A percentile compares a stretch with the other conserved stretches of the same genome.
Conservation (phyloP, 345 rosid species). For the Acer negundo region DNA sequence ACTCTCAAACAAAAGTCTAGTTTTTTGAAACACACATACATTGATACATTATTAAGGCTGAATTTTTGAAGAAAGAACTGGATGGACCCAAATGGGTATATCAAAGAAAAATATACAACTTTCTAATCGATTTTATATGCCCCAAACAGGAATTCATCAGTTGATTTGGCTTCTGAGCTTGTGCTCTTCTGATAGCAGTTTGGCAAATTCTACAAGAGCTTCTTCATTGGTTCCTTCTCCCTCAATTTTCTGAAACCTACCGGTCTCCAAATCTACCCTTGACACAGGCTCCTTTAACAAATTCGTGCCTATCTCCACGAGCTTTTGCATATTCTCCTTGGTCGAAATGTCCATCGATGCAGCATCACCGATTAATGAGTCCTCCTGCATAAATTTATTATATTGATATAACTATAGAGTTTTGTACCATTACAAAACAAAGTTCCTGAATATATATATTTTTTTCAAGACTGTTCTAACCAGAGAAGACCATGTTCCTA, state of each 20-base stretch:
- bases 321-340: conserved; percentile 7
- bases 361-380: conserved; percentile 12
- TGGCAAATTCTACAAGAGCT: conserved; percentile 18
- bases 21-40: no score
- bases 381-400: conserved; percentile 13
- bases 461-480: no score
- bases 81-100: no score
- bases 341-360: conserved; percentile 15
- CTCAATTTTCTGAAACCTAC: neutral
- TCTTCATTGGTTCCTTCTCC: conserved; percentile 12
- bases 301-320: conserved; percentile 14
- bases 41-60: no score
- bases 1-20: no score
- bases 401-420: no score
- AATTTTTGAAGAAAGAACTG: no score
- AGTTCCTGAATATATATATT: no score
- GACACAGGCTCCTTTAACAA: conserved; percentile 14
- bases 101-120: no score
- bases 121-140: no score
- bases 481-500: no score
- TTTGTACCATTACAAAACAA: no score
- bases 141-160: neutral
- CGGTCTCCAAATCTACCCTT: conserved; percentile 17
- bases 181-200: conserved; percentile 11
- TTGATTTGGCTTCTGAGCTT: conserved; percentile 1